phyloP scores from a whole-genome alignment of 179 eudicot species.

The Beta corolliflora region DNA sequence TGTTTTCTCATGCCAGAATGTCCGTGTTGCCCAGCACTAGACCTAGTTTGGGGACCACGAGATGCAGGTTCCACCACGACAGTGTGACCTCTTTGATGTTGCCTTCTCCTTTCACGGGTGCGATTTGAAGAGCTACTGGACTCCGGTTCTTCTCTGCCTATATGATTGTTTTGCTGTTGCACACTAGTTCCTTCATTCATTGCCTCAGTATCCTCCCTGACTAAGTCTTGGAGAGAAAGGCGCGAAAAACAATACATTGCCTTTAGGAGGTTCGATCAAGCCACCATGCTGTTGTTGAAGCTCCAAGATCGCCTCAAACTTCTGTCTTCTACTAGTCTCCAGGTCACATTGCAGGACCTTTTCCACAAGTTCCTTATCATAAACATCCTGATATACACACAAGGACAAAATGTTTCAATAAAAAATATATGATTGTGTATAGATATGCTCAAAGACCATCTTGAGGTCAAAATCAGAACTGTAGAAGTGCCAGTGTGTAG shows the following conservation, averaged over 20 bases:
- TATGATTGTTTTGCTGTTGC: slow-evolving; percentile 16
- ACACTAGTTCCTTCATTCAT: slow-evolving; percentile 20
- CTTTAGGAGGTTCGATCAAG: slow-evolving; percentile 66
- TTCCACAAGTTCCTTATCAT: slow-evolving; percentile 33
- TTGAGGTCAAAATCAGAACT: neutral
- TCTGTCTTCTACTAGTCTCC: slow-evolving; percentile 66
- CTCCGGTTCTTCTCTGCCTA: slow-evolving; percentile 22
- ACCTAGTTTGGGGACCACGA: slow-evolving; percentile 38
- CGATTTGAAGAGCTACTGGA: slow-evolving; percentile 28
- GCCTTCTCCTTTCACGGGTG: slow-evolving; percentile 29
- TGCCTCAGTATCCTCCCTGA: slow-evolving; percentile 22
- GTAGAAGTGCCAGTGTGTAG: neutral
- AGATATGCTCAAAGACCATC: neutral
- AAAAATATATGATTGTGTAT: neutral
- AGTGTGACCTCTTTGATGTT: slow-evolving; percentile 28
- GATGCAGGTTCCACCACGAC: slow-evolving; percentile 26
- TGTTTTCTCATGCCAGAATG: slow-evolving; percentile 51
- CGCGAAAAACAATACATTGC: slow-evolving; percentile 63
- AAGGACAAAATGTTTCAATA: neutral
- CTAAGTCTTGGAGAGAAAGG: slow-evolving; percentile 49
- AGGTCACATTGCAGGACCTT: slow-evolving; percentile 52
- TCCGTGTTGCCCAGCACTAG: slow-evolving; percentile 42
- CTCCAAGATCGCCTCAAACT: slow-evolving; percentile 61
- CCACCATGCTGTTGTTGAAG: slow-evolving; percentile 78
- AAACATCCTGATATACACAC: slow-evolving; percentile 39